Conservation (phyloP, 306 rosid genomes). For the Clitoria ternatea region DNA sequence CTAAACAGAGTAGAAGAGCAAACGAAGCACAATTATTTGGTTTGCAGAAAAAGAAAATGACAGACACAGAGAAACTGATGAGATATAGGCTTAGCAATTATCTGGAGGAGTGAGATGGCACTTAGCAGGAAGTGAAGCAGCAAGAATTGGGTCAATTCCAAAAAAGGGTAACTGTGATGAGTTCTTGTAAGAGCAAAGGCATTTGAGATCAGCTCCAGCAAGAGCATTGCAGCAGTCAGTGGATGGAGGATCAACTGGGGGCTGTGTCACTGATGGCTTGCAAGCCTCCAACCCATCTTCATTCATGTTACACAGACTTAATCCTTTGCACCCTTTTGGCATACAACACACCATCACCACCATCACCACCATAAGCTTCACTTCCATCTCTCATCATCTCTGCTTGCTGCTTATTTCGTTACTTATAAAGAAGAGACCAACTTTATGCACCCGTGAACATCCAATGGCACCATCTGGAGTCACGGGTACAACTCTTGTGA, state of each 20-base stretch:
- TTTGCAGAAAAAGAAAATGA: not conserved
- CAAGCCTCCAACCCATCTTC: conserved; percentile 51
- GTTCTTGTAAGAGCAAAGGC: conserved; percentile 66
- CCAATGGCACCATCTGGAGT: conserved; percentile 19
- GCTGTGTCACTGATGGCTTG: conserved; percentile 60
- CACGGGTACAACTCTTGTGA: conserved; percentile 28
- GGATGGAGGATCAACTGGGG: conserved; percentile 50
- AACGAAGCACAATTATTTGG: not conserved
- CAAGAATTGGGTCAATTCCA: conserved; percentile 66
- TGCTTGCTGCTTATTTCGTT: not conserved
- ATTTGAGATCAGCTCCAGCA: conserved; percentile 47
- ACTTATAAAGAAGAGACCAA: not conserved
- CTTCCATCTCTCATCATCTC: no score
- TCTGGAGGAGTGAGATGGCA: conserved; percentile 53
- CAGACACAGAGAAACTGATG: not conserved
- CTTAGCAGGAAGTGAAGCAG: conserved; percentile 56
- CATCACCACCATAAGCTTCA: not conserved
- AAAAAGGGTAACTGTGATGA: conserved; percentile 42
- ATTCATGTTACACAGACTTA: conserved; percentile 41
- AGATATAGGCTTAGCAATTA: conserved; percentile 27
- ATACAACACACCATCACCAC: not conserved
- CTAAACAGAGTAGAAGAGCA: not conserved
- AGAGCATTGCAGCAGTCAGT: conserved; percentile 51
- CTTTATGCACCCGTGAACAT: conserved; percentile 31
- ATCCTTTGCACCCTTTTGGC: conserved; percentile 21